Evolutionary conservation across 768 basidiomycete species (phyloP).

Genomic region (Dioszegia hungarica): DNA sequence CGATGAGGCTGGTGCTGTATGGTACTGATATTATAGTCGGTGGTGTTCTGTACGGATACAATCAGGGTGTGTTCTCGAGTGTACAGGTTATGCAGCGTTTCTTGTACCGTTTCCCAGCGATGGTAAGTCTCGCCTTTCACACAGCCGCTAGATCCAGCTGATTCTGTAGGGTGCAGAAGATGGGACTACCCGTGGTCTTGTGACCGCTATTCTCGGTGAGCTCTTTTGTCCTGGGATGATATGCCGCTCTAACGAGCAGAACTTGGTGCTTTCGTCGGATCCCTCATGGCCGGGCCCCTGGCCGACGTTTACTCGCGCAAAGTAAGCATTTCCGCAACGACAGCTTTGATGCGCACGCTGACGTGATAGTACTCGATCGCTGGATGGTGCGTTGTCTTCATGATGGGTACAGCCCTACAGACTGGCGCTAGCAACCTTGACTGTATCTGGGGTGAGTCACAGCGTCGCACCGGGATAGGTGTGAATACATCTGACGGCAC

Average conservation of each 20-base stretch:
- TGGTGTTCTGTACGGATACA: constrained; percentile 60
- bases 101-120: constrained; percentile 19
- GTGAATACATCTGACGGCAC: constrained; percentile 3
- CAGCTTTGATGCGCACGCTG: background rate
- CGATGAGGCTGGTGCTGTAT: too few species aligned
- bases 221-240: background rate
- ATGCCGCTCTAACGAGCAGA: constrained; percentile 5
- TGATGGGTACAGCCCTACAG: constrained; percentile 60
- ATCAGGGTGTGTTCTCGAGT: constrained; percentile 71
- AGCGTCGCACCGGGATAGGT: background rate
- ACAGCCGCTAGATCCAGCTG: background rate
- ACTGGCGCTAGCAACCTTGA: constrained; percentile 52
- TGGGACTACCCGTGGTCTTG: constrained; percentile 61
- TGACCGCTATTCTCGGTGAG: constrained; percentile 60
- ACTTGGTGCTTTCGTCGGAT: constrained; percentile 64
- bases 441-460: constrained; percentile 59
- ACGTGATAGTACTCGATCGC: constrained; percentile 33
- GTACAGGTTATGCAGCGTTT: constrained; percentile 58
- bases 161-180: constrained; percentile 29
- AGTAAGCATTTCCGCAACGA: constrained; percentile 58
- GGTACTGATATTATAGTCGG: constrained; percentile 55
- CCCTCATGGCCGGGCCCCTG: constrained; percentile 62
- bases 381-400: constrained; percentile 64
- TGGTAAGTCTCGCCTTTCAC: constrained; percentile 14
- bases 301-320: constrained; percentile 71